Evolutionary conservation across 768 basidiomycete genomes (phyloP), one percentile per base, ranked within the genome.

Genomic region (Russula compacta): DNA sequence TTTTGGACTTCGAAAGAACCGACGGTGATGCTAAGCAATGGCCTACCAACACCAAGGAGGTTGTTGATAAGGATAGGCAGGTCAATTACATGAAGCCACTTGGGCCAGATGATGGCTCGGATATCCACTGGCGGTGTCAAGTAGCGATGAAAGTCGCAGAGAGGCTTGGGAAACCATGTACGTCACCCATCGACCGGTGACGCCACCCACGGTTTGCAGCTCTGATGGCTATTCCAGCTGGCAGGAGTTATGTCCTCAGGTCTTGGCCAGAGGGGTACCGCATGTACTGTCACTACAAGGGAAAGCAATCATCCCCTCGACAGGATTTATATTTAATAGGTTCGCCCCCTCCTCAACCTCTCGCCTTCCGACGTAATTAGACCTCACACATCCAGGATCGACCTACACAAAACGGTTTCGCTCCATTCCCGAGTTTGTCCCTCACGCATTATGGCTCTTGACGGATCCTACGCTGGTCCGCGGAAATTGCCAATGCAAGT

Each of bases 381-480:
- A 21, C 40, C 15, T 32, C n/a, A 50, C n/a, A 15, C 38, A 0
- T 9, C 24, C 21, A 77, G 72, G 73, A 73, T 84, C 84, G 2
- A 59, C 66, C 35, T 60, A 73, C 52, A 72, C 77, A 43, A 74
- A 73, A 35, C 80, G 75, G 57, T 93, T 92, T 71, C 86, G 92
- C 46, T 92, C 90, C 12, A 76, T 84, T n/a, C 86, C 86, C 51
- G 92, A 94, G 69, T 91, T 93, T 70, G 80, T 87, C 50, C 89
- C 90, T 4, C 92, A 94, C 67, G 87, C 87, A 2, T 76, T 84
- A 60, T 93, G 90, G 90, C 79, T 93, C 10, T 76, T 85, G 70
- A 75, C 75, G 7, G 84, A 88, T 60, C 68, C 74, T 0, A 75
- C 74, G 2, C 68, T 78, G 61, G 70, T 79, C 61, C 77, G 77